Conservation (phyloP, 2,329 filamentous ascomycete genomes). For the Didymella glomerata region DNA sequence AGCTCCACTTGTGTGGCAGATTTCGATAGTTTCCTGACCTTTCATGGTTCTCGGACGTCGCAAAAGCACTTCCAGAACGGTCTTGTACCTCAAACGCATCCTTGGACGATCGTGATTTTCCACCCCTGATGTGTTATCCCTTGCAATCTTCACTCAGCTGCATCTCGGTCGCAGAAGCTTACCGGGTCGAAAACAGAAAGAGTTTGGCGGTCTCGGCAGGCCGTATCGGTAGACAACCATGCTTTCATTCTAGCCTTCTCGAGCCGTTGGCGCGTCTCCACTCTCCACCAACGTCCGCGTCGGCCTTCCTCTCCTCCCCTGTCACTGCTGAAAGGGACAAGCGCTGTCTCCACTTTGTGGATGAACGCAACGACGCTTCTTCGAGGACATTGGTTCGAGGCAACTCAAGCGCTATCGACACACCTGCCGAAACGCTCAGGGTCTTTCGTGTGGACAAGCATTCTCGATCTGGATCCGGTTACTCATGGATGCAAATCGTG, state of each 20-base stretch:
- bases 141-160: slow-evolving; percentile 25
- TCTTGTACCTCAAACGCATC: slow-evolving; percentile 25
- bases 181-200: slow-evolving; percentile 21
- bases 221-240: slow-evolving; percentile 27
- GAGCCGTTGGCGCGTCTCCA: slow-evolving; percentile 27
- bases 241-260: slow-evolving; percentile 33
- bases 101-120: slow-evolving; percentile 34
- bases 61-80: slow-evolving; percentile 22
- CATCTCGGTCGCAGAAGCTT: slow-evolving; percentile 25
- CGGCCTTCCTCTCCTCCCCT: slow-evolving; percentile 35
- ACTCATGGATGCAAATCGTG: slow-evolving; percentile 17
- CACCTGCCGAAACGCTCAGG: slow-evolving; percentile 20
- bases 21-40: slow-evolving; percentile 15
- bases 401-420: slow-evolving; percentile 25
- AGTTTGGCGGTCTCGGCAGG: slow-evolving; percentile 27
- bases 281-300: slow-evolving; percentile 43
- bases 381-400: slow-evolving; percentile 33
- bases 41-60: slow-evolving; percentile 20
- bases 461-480: slow-evolving; percentile 14
- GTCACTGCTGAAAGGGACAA: slow-evolving; percentile 31
- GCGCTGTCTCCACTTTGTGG: slow-evolving; percentile 32
- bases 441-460: slow-evolving; percentile 11
- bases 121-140: slow-evolving; percentile 28
- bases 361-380: slow-evolving; percentile 29
- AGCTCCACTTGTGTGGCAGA: slow-evolving; percentile 32